A percentile compares a stretch with the other conserved stretches of the same genome.
These are phyloP conservation scores for Termitomyces sp. DNA, from an alignment of 1,284 basidiomycete genomes.

Conservation along the genomic window DNA sequence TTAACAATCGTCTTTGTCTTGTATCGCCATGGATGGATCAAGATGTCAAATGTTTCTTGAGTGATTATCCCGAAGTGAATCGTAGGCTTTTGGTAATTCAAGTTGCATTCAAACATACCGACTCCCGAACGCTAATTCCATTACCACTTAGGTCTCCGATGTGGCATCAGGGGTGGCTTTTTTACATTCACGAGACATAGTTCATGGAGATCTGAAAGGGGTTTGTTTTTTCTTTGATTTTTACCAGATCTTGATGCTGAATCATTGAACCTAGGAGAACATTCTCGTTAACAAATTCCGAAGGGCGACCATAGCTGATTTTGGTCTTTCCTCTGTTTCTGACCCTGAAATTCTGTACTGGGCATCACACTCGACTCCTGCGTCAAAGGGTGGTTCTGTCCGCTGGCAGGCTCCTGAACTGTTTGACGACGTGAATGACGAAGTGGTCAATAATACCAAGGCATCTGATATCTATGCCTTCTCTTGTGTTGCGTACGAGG, in stretches of 20 bases:
- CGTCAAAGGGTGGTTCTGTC: slow-evolving; percentile 8
- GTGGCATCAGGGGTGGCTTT: slow-evolving; percentile 13
- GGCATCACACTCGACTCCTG: slow-evolving; percentile 4
- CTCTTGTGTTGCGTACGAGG: slow-evolving; percentile 14
- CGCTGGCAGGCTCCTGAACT: slow-evolving; percentile 20
- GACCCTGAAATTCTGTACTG: slow-evolving; percentile 2
- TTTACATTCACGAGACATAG: slow-evolving; percentile 12
- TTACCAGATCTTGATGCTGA: neutral
- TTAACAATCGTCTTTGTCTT: slow-evolving; percentile 9
- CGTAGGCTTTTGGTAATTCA: slow-evolving; percentile 14
- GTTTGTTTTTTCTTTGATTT: neutral
- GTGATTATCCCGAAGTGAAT: slow-evolving; percentile 9
- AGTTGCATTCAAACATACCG: neutral
- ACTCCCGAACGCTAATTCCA: neutral
- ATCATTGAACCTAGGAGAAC: slow-evolving; percentile 13
- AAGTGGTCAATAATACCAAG: slow-evolving; percentile 2
- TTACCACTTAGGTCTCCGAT: slow-evolving; percentile 14
- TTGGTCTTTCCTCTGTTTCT: slow-evolving; percentile 14
- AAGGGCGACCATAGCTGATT: slow-evolving; percentile 20
- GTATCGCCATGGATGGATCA: slow-evolving; percentile 24
- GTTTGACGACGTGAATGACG: slow-evolving; percentile 2
- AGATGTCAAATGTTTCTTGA: slow-evolving; percentile 15
- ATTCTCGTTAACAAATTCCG: slow-evolving; percentile 16
- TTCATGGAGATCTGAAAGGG: slow-evolving; percentile 13
- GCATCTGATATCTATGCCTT: slow-evolving; percentile 19